These are phyloP conservation scores for Ophiostoma australiae DNA, from an alignment of 2,329 filamentous ascomycete species.

Conservation along the genomic window DNA sequence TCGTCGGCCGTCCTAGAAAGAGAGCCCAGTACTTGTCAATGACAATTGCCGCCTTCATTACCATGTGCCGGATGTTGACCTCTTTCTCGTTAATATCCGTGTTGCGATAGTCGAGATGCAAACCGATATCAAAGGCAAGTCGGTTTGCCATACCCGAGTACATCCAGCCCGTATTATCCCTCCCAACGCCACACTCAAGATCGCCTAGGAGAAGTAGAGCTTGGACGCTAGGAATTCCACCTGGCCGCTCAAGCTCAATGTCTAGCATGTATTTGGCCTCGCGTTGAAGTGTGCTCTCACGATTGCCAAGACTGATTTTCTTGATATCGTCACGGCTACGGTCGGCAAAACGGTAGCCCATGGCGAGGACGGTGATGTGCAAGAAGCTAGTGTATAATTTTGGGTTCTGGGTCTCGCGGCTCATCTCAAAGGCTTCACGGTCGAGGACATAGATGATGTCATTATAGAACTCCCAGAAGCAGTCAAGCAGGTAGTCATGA, in stretches of 20 bases:
- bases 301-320: conserved; percentile 42
- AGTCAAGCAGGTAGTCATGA: conserved; percentile 48
- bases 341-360: conserved; percentile 50
- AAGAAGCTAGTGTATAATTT: conserved; percentile 50
- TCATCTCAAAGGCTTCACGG: conserved; percentile 45
- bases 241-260: conserved; percentile 48
- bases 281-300: conserved; percentile 49
- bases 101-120: conserved; percentile 44
- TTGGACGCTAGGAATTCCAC: conserved; percentile 49
- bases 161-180: conserved; percentile 53
- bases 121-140: conserved; percentile 45
- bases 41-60: conserved; percentile 48
- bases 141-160: conserved; percentile 46
- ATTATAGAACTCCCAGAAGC: conserved; percentile 52
- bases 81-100: conserved; percentile 44
- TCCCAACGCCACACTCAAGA: conserved; percentile 49
- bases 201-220: conserved; percentile 49
- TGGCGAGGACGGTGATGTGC: conserved; percentile 48
- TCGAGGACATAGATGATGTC: conserved; percentile 46
- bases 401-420: conserved; percentile 42
- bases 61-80: conserved; percentile 46
- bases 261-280: conserved; percentile 53
- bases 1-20: conserved; percentile 50
- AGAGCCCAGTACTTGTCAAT: conserved; percentile 53
- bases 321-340: conserved; percentile 46